A percentile compares a stretch with the other conserved stretches of the same genome.
Conservation (phyloP, 768 basidiomycete species). For the Tricholoma matsutake region DNA sequence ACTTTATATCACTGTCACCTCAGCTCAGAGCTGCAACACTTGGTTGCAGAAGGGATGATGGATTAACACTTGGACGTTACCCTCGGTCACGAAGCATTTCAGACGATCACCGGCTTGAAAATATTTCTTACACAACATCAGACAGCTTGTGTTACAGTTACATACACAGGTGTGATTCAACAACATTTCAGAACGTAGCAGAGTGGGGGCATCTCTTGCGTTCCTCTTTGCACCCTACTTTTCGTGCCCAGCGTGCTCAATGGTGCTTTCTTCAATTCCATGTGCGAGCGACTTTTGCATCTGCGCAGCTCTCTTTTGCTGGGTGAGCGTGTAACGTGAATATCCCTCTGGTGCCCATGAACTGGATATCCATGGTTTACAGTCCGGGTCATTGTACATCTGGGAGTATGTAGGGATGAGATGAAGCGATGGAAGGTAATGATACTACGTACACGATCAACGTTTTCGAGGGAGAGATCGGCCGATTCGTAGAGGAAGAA, state of each 20-base stretch:
- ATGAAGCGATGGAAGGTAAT: neutral
- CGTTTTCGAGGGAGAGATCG: constrained; percentile 62
- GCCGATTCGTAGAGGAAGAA: constrained; percentile 77
- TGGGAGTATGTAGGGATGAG: constrained; percentile 12
- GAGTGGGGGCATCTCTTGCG: neutral
- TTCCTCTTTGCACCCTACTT: neutral
- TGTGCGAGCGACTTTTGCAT: neutral
- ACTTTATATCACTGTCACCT: too few species aligned
- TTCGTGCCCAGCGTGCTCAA: neutral
- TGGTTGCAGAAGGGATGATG: too few species aligned
- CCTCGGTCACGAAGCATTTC: too few species aligned
- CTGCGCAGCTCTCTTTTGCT: constrained; percentile 36
- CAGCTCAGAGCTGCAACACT: too few species aligned
- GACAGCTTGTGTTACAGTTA: neutral
- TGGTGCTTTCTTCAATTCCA: neutral
- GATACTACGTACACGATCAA: constrained; percentile 44
- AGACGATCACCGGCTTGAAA: too few species aligned
- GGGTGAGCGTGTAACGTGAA: constrained; percentile 43
- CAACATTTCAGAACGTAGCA: neutral
- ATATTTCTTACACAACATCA: too few species aligned
- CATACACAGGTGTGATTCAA: neutral
- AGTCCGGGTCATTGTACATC: constrained; percentile 64
- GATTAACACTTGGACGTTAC: too few species aligned
- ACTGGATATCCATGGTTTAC: constrained; percentile 65
- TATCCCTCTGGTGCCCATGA: constrained; percentile 62